Conservation (phyloP, 2,329 filamentous ascomycete species). For the Ophiostoma tasmaniense region DNA sequence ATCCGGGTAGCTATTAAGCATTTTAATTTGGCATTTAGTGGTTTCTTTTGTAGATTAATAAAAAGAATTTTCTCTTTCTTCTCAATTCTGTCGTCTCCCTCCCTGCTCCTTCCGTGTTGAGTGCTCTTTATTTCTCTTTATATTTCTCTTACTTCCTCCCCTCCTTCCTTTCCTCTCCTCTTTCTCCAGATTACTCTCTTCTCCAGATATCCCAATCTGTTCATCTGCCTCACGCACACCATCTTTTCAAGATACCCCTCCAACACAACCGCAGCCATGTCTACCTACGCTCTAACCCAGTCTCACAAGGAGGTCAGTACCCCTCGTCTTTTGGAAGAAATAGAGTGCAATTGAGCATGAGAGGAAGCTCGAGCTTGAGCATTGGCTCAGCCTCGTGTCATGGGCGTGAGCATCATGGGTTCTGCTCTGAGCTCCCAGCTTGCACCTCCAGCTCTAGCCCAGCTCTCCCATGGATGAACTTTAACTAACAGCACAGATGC, state of each 20-base stretch:
- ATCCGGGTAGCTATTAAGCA: background rate
- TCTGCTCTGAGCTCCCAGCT: background rate
- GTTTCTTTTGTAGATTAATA: background rate
- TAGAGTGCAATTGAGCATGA: background rate
- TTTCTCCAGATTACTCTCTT: slow-evolving; percentile 6
- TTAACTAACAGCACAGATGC: slow-evolving; percentile 54
- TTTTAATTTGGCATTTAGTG: background rate
- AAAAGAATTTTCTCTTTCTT: background rate
- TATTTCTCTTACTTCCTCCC: background rate
- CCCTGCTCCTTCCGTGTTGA: slow-evolving; percentile 15
- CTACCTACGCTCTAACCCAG: slow-evolving; percentile 24
- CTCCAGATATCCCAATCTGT: slow-evolving; percentile 5
- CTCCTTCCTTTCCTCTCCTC: background rate
- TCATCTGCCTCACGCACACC: background rate
- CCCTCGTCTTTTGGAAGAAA: slow-evolving; percentile 13
- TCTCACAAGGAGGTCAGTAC: slow-evolving; percentile 20
- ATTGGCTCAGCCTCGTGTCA: background rate
- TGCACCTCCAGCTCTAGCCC: background rate
- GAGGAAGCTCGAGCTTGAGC: background rate
- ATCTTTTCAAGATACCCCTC: slow-evolving; percentile 6
- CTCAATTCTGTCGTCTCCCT: slow-evolving; percentile 21
- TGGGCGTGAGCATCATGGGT: background rate
- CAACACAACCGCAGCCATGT: slow-evolving; percentile 19
- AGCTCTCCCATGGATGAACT: background rate
- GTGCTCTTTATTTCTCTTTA: background rate